These are phyloP conservation scores for Aspergillus glaucus DNA, from an alignment of 2,329 filamentous ascomycete genomes.

Conservation along the genomic window DNA sequence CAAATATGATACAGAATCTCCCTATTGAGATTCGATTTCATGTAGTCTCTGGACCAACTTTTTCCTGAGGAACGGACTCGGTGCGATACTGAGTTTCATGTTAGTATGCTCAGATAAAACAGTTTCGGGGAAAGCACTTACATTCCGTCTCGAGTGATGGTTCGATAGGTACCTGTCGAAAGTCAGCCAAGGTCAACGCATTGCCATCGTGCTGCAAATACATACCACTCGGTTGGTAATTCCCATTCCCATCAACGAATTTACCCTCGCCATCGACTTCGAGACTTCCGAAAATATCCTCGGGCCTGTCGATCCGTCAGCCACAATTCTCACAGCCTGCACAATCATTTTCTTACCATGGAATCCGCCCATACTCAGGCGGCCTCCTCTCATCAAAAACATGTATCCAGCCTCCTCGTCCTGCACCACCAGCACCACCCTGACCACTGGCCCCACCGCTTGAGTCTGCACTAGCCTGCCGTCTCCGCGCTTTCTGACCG, in stretches of 20 bases:
- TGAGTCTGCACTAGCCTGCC: slow-evolving; percentile 37
- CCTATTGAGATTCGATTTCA: slow-evolving; percentile 21
- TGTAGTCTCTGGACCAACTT: slow-evolving; percentile 45
- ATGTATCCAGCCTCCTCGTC: slow-evolving; percentile 57
- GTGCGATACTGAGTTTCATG: slow-evolving; percentile 33
- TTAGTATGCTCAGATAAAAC: slow-evolving; percentile 14
- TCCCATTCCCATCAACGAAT: slow-evolving; percentile 52
- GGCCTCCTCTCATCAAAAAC: slow-evolving; percentile 55
- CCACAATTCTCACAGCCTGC: neutral
- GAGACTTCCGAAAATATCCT: slow-evolving; percentile 61
- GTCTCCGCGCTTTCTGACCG: slow-evolving; percentile 24
- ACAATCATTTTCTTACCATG: slow-evolving; percentile 38
- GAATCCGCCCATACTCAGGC: slow-evolving; percentile 59
- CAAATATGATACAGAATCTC: neutral
- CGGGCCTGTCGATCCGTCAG: slow-evolving; percentile 39
- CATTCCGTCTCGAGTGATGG: slow-evolving; percentile 56
- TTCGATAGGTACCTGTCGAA: slow-evolving; percentile 51
- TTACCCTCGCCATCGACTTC: slow-evolving; percentile 54
- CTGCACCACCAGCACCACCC: slow-evolving; percentile 52
- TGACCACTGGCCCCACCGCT: slow-evolving; percentile 54
- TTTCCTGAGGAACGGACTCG: slow-evolving; percentile 45
- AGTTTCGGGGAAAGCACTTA: slow-evolving; percentile 28
- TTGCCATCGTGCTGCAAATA: neutral
- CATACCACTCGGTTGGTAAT: slow-evolving; percentile 54
- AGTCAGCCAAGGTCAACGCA: slow-evolving; percentile 5